Base-by-base conservation (phyloP, 345 rosid species). In the Lumnitzera racemosa region DNA sequence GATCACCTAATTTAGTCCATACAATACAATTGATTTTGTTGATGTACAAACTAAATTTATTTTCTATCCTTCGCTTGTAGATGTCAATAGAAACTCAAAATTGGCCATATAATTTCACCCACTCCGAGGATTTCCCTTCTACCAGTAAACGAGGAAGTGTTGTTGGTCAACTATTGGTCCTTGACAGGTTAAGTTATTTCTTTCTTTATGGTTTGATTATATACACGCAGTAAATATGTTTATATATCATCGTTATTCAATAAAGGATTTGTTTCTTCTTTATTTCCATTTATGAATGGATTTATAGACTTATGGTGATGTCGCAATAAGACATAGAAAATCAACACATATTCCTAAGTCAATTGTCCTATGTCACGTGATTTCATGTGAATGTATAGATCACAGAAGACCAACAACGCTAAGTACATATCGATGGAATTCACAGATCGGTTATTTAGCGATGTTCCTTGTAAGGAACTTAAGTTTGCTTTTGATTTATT, bases 91-190 rank as follows among this genome's bases (percentile, higher is more conserved):
- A 77, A 64, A 63, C 64, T 4, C 16, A 43, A 53, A 67, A 57
- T 31, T 77, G 81, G 81, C 81, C 81, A 6, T 73, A 77, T 17
- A 29, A 58, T 36, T 77, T 77, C 62, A 27, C 51, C 16, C 24
- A 49, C 4, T 77, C 81, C 0, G 56, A 57, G 3, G 78, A 77
- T 11, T 77, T 69, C 54, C 81, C 78, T 24, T 11, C 57, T 3
- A 24, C 66, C 3, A 13, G 16, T 51, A 55, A 67, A 61, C 66
- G 81, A 0, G 81, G 81, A 36, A 43, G 31, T 20, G 63, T 77
- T 54, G 5, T 29, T 2, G 78, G 78, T 57, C 71, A 66, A 53
- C 50, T 74, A 15, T 12, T n/a, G 14, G 61, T 78, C 41, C 69
- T 51, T 4, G 74, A 78, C 14, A 56, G 61, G 61, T 36, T 16